These are phyloP conservation scores for Aristolochia fimbriata DNA, from an alignment of 164 flowering plant species.

Conservation along the genomic window DNA sequence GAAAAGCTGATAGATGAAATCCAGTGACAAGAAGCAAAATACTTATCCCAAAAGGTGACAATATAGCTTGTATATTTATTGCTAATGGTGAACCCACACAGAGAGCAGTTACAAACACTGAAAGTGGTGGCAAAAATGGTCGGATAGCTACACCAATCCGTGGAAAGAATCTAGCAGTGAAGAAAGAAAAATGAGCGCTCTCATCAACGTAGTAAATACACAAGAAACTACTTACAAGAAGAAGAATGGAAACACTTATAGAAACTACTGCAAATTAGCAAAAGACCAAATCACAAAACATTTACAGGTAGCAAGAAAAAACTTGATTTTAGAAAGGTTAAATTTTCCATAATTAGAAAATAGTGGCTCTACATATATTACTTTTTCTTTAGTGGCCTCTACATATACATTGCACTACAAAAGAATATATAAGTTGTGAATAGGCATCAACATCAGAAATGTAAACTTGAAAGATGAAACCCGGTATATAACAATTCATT, in stretches of 20 bases:
- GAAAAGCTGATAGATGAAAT: slow-evolving; percentile 69
- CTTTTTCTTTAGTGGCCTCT: too few relatives aligned
- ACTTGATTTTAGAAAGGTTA: not conserved
- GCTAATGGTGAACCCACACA: slow-evolving; percentile 98
- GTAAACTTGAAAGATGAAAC: too few relatives aligned
- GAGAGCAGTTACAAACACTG: slow-evolving; percentile 81
- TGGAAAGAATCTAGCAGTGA: slow-evolving; percentile 56
- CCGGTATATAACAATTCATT: too few relatives aligned
- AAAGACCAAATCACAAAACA: too few relatives aligned
- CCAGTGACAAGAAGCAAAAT: slow-evolving; percentile 54
- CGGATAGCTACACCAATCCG: slow-evolving; percentile 52
- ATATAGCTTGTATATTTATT: slow-evolving; percentile 54
- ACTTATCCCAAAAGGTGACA: slow-evolving; percentile 75
- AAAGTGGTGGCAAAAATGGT: slow-evolving; percentile 78
- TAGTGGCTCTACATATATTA: too few relatives aligned
- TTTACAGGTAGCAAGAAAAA: not conserved
- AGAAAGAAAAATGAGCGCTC: slow-evolving; percentile 2
- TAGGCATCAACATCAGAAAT: too few relatives aligned
- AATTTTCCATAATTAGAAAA: not conserved
- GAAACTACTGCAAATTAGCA: too few relatives aligned
- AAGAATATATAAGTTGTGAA: too few relatives aligned
- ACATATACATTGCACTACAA: too few relatives aligned
- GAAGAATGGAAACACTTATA: not conserved
- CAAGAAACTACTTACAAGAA: not conserved
- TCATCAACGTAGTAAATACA: not conserved